phyloP scores from a whole-genome alignment of 352 stramenopile species.

The Globisporangium middletonii region DNA sequence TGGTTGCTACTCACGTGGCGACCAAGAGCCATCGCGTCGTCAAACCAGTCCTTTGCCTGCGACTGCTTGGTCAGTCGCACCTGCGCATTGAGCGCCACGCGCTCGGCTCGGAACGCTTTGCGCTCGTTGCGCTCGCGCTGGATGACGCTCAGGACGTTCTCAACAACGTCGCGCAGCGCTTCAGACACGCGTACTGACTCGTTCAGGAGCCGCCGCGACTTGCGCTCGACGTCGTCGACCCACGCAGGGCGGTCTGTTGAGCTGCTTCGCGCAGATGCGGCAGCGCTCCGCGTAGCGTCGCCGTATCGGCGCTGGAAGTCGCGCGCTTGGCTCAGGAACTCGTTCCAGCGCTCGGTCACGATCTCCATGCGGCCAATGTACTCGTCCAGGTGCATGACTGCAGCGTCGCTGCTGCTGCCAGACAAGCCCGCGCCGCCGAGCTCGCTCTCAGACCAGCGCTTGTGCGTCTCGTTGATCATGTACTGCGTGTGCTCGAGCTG shows the following conservation, averaged over 20 bases:
- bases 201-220: slow-evolving; percentile 38
- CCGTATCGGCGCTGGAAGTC: slow-evolving; percentile 46
- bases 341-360: slow-evolving; percentile 44
- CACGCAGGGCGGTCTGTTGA: slow-evolving; percentile 25
- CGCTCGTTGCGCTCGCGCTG: slow-evolving; percentile 36
- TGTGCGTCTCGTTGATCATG: slow-evolving; percentile 74
- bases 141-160: slow-evolving; percentile 35
- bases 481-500: slow-evolving; percentile 74
- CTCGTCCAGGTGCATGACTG: slow-evolving; percentile 49
- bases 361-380: slow-evolving; percentile 49
- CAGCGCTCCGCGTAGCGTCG: slow-evolving; percentile 31
- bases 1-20: slow-evolving; percentile 2
- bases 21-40: background rate
- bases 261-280: slow-evolving; percentile 14
- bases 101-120: slow-evolving; percentile 30
- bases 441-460: slow-evolving; percentile 59
- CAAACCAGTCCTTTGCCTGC: background rate
- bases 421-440: slow-evolving; percentile 16
- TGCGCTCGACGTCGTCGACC: slow-evolving; percentile 54
- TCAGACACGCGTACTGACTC: slow-evolving; percentile 56
- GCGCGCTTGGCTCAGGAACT: slow-evolving; percentile 47
- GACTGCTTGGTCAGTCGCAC: slow-evolving; percentile 11
- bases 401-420: slow-evolving; percentile 9
- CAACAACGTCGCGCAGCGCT: slow-evolving; percentile 41
- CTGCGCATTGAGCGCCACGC: background rate